Evolutionary conservation across 345 rosid genomes (phyloP), one percentile per base, ranked within the genome.

Genomic region (Ceriops tagal): DNA sequence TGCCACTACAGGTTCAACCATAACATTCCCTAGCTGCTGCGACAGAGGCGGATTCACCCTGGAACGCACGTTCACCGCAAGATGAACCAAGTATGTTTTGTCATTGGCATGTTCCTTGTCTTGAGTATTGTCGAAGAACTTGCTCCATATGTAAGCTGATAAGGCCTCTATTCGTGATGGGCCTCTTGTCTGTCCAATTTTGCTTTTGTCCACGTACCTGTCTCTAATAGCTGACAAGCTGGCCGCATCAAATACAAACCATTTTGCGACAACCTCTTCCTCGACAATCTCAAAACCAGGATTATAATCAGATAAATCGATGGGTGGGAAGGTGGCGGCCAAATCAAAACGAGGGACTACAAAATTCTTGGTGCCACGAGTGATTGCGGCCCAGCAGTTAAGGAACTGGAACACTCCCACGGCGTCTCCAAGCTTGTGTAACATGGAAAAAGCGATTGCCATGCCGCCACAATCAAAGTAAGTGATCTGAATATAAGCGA

Each of bases 41-140:
- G 30, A 55, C 59, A 55, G 59, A 55, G 59, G 59, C 28, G 59
- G 59, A 55, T 55, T 26, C 59, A 22, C 28, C 59, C 59, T 22
- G 16, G 59, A 3, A 3, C 30, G 30, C 30, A 55, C 7, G 18
- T 22, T 26, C 59, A 55, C 2, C 8, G 30, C 28, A 55, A 21
- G 59, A 21, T 55, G 24, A 16, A 55, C 59, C 59, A 9, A 3
- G 22, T 55, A 55, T 22, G 15, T 55, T 55, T 9, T 55, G 0
- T 55, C 11, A 3, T 3, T 8, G 28, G 24, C 28, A 24, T 6
- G 15, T 3, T 9, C 59, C 15, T 9, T 55, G 16, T 21, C 59
- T 55, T 55, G 59, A 3, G 59, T 55, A 8, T 30, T 2, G 30
- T 22, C 18, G 27, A 55, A 21, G 30, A 22, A 22, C 28, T 26